Conservation (phyloP, 352 stramenopile species). For the Phytophthora foliorum region DNA sequence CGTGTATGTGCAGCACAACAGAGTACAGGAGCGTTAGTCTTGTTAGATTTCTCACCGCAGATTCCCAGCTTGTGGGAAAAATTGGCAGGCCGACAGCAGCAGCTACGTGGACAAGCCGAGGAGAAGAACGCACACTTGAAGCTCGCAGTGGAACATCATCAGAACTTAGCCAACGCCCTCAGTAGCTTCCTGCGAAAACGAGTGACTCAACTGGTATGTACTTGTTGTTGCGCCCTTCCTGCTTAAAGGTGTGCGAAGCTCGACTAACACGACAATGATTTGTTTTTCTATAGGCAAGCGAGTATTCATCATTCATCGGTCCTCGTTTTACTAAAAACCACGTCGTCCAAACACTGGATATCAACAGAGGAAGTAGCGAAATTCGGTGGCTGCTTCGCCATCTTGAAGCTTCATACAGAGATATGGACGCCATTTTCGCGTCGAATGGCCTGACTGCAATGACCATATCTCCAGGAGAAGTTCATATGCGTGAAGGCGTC, state of each 20-base stretch:
- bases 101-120: slow-evolving; percentile 22
- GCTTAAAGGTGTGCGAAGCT: too few species aligned
- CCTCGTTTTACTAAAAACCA: not conserved
- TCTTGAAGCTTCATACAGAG: slow-evolving; percentile 18
- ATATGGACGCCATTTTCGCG: slow-evolving; percentile 32
- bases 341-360: slow-evolving; percentile 23
- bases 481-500: slow-evolving; percentile 27
- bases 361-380: slow-evolving; percentile 18
- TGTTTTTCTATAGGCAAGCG: slow-evolving; percentile 4
- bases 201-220: slow-evolving; percentile 16
- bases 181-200: slow-evolving; percentile 37
- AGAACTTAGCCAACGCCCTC: slow-evolving; percentile 40
- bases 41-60: not conserved
- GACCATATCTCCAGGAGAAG: slow-evolving; percentile 20
- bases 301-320: slow-evolving; percentile 1
- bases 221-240: not conserved
- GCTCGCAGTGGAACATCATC: slow-evolving; percentile 48
- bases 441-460: slow-evolving; percentile 28
- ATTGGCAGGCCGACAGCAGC: slow-evolving; percentile 31
- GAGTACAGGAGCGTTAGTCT: not conserved
- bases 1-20: not conserved
- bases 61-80: slow-evolving; percentile 34
- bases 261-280: not conserved
- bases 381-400: slow-evolving; percentile 29
- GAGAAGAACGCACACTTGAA: slow-evolving; percentile 33